Conservation (phyloP, 306 rosid genomes). For the Corylus heterophylla region DNA sequence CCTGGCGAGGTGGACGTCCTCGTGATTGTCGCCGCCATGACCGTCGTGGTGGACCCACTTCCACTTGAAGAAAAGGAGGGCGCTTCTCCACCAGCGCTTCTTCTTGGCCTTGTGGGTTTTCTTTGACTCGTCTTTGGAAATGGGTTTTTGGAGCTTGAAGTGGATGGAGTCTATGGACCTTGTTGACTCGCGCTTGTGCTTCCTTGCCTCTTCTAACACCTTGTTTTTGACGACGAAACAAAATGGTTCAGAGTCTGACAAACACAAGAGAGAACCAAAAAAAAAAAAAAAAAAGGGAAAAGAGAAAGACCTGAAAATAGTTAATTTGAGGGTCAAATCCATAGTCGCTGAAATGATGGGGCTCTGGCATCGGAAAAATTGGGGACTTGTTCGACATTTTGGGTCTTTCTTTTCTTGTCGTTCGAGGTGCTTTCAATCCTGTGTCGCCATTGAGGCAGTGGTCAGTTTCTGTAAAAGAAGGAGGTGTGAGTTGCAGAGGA, state of each 20-base stretch:
- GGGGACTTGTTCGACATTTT: constrained; percentile 76
- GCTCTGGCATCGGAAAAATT: constrained; percentile 74
- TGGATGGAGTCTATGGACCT: constrained; percentile 83
- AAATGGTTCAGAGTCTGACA: not conserved
- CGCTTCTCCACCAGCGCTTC: constrained; percentile 84
- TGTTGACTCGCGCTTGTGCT: constrained; percentile 59
- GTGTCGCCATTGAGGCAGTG: not conserved
- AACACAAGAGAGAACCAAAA: not conserved
- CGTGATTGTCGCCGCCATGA: not conserved
- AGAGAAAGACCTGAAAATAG: constrained; percentile 75
- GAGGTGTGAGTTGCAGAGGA: constrained; percentile 3
- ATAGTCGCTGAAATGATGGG: constrained; percentile 93
- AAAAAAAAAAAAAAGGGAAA: not conserved
- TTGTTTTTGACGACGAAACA: not conserved
- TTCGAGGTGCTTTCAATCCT: not conserved
- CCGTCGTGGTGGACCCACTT: constrained; percentile 34
- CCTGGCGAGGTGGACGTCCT: constrained; percentile 72
- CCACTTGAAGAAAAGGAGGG: constrained; percentile 79
- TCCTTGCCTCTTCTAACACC: constrained; percentile 90
- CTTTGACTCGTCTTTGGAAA: constrained; percentile 63
- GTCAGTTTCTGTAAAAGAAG: not conserved
- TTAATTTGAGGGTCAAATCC: constrained; percentile 94
- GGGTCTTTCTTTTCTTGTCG: not conserved
- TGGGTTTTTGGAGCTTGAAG: constrained; percentile 89
- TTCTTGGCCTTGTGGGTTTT: constrained; percentile 56